Evolutionary conservation across 1,139 yeast species (phyloP).

Genomic region (Sugiyamaella xylanicola): DNA sequence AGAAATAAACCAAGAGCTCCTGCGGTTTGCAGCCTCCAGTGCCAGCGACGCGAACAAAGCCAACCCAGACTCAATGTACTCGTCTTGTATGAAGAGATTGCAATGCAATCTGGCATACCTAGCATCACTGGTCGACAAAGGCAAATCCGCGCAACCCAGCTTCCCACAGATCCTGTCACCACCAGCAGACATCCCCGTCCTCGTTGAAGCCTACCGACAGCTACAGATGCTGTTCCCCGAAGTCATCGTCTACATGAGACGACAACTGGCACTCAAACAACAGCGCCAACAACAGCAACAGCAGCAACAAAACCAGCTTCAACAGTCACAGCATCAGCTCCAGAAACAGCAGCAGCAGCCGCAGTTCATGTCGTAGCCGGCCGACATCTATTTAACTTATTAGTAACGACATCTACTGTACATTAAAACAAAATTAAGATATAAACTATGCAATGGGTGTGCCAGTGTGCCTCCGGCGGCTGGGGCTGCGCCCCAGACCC

Average conservation of each 20-base stretch:
- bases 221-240: constrained; percentile 39
- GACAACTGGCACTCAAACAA: constrained; percentile 31
- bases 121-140: constrained; percentile 36
- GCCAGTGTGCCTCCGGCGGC: not conserved
- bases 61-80: constrained; percentile 29
- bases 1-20: constrained; percentile 41
- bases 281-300: constrained; percentile 31
- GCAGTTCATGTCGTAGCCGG: constrained; percentile 13
- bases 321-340: constrained; percentile 22
- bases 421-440: not conserved
- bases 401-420: not conserved
- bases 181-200: constrained; percentile 39
- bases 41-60: constrained; percentile 29
- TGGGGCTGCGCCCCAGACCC: too few species aligned
- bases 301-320: constrained; percentile 27
- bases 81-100: constrained; percentile 39
- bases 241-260: constrained; percentile 33
- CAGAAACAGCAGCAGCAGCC: constrained; percentile 25
- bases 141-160: constrained; percentile 30
- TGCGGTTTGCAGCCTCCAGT: constrained; percentile 34
- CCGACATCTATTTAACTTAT: not conserved
- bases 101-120: constrained; percentile 41
- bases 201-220: constrained; percentile 35
- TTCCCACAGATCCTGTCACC: constrained; percentile 38
- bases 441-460: not conserved